Conservation (phyloP, 2,329 filamentous ascomycete species). For the Fusarium proliferatum region DNA sequence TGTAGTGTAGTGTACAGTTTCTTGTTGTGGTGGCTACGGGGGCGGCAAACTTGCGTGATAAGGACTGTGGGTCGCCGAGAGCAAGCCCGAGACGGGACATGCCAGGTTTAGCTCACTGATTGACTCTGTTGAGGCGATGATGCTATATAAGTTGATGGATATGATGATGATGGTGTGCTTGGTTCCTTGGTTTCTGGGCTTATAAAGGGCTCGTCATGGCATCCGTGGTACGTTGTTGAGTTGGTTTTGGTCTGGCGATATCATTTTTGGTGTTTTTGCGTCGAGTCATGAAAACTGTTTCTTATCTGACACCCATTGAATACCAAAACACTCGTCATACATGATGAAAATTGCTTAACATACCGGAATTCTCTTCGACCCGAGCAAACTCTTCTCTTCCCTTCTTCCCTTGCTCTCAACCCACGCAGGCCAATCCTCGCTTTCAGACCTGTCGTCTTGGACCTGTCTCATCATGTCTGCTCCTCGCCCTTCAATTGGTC, state of each 20-base stretch:
- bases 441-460: constrained; percentile 8
- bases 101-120: constrained; percentile 20
- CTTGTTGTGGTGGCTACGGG: constrained; percentile 28
- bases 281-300: constrained; percentile 11
- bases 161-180: constrained; percentile 33
- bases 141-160: constrained; percentile 20
- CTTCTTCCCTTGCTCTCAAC: not conserved
- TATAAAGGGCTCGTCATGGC: constrained; percentile 14
- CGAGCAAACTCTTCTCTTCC: not conserved
- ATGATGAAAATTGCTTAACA: not conserved
- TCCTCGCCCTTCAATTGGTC: constrained; percentile 33
- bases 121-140: not conserved
- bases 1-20: not conserved
- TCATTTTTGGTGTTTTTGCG: constrained; percentile 30
- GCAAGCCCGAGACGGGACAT: constrained; percentile 43
- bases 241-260: constrained; percentile 24
- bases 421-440: constrained; percentile 14
- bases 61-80: constrained; percentile 47
- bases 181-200: not conserved
- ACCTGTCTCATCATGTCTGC: constrained; percentile 18
- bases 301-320: not conserved
- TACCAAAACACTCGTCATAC: not conserved
- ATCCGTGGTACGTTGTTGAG: constrained; percentile 18
- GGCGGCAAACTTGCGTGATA: constrained; percentile 39
- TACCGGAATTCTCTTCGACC: not conserved